These are phyloP conservation scores for Cinnamomum micranthum DNA, from an alignment of 164 flowering plant genomes.

Conservation along the genomic window DNA sequence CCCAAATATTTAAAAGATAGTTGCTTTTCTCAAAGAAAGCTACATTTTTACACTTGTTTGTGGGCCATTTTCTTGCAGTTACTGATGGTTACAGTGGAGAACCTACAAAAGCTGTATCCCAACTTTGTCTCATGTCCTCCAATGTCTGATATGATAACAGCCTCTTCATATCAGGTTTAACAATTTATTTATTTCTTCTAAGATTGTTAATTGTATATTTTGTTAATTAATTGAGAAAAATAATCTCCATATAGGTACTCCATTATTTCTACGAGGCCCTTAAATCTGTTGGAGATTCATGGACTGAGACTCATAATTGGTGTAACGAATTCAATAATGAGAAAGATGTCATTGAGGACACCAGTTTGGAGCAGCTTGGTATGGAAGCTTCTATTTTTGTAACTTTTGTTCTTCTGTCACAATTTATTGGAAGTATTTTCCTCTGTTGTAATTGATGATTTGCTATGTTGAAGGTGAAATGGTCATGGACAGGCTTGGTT, in stretches of 20 bases:
- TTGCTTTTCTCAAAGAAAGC: not conserved
- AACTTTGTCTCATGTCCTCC: constrained; percentile 24
- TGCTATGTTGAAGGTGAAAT: constrained; percentile 28
- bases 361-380: constrained; percentile 49
- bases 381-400: constrained; percentile 12
- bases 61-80: constrained; percentile 35
- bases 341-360: constrained; percentile 22
- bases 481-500: constrained; percentile 43
- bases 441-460: not conserved
- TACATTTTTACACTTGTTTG: not conserved
- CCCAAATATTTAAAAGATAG: not conserved
- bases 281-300: constrained; percentile 53
- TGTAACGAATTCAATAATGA: constrained; percentile 30
- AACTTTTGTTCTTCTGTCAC: not conserved
- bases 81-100: constrained; percentile 46
- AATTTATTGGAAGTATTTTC: not conserved
- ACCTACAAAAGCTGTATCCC: constrained; percentile 60
- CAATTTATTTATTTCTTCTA: constrained; percentile 5
- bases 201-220: not conserved
- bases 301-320: constrained; percentile 40
- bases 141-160: constrained; percentile 29
- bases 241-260: constrained; percentile 32
- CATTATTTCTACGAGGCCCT: constrained; percentile 39
- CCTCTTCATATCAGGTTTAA: constrained; percentile 51
- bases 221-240: not conserved